phyloP scores from a whole-genome alignment of 352 stramenopile genomes.

The Globisporangium spinosum region DNA sequence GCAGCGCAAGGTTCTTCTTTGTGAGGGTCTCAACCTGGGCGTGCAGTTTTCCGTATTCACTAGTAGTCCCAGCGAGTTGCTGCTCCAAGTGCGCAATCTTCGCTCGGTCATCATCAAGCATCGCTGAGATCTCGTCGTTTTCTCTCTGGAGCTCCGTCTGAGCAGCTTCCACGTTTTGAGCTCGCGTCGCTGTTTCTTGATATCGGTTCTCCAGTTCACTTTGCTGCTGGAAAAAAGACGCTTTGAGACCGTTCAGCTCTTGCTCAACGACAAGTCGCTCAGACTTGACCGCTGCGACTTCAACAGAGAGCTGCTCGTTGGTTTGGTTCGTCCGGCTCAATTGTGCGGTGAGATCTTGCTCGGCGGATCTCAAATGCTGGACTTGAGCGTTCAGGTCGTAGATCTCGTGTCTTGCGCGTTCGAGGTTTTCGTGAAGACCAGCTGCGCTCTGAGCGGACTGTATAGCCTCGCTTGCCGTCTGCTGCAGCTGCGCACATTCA shows the following conservation, averaged over 20 bases:
- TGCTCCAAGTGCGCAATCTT: constrained; percentile 43
- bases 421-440: constrained; percentile 28
- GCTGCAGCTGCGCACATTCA: constrained; percentile 25
- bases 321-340: constrained; percentile 23
- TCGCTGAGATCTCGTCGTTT: constrained; percentile 46
- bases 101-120: constrained; percentile 37
- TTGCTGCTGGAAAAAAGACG: constrained; percentile 24
- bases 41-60: constrained; percentile 35
- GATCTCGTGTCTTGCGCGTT: constrained; percentile 36
- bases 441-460: constrained; percentile 25
- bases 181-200: constrained; percentile 17
- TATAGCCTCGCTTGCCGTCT: constrained; percentile 11
- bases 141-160: constrained; percentile 38
- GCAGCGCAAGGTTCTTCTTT: constrained; percentile 56
- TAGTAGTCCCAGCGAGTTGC: constrained; percentile 33
- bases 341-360: constrained; percentile 38
- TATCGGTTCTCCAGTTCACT: constrained; percentile 9
- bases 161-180: constrained; percentile 28
- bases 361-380: constrained; percentile 31
- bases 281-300: constrained; percentile 25
- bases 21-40: constrained; percentile 55
- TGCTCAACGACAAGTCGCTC: constrained; percentile 30
- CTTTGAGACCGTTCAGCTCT: constrained; percentile 29
- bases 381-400: constrained; percentile 31
- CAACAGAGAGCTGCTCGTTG: constrained; percentile 27